Percentiles rank a stretch among this genome's conserved stretches.
Evolutionary conservation across 2,329 filamentous ascomycete genomes (phyloP).

Genomic region (Microdochium paspali): DNA sequence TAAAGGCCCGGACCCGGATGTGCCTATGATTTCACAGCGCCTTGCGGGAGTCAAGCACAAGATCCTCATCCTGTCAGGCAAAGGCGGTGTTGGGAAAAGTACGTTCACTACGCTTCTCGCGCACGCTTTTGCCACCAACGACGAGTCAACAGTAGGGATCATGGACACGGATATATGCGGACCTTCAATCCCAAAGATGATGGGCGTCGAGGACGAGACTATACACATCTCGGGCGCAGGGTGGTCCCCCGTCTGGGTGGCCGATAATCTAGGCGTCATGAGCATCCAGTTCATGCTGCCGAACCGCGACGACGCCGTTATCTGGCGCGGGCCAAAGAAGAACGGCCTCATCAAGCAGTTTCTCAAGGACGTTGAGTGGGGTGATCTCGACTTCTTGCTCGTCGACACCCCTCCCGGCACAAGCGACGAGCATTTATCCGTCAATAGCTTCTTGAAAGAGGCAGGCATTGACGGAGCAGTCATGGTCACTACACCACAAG

Average conservation of each 20-base stretch:
- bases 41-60: conserved; percentile 81
- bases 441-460: conserved; percentile 85
- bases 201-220: conserved; percentile 89
- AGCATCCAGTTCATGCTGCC: conserved; percentile 98
- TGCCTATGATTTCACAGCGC: conserved; percentile 76
- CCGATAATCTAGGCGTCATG: conserved; percentile 92
- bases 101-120: conserved; percentile 85
- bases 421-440: conserved; percentile 87
- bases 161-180: conserved; percentile 99
- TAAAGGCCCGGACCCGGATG: conserved; percentile 92
- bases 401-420: conserved; percentile 96
- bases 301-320: conserved; percentile 86
- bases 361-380: conserved; percentile 96
- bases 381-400: conserved; percentile 82
- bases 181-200: conserved; percentile 96
- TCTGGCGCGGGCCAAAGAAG: conserved; percentile 97
- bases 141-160: conserved; percentile 72
- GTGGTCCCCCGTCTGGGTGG: conserved; percentile 93
- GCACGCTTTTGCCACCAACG: conserved; percentile 79
- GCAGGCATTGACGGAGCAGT: conserved; percentile 90
- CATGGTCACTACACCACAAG: conserved; percentile 89
- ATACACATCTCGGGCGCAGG: conserved; percentile 84
- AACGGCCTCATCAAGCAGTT: conserved; percentile 98
- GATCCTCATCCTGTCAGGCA: conserved; percentile 84
- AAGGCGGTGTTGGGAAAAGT: conserved; percentile 94